Evolutionary conservation across 1,284 basidiomycete genomes (phyloP).

Genomic region (Taiwanofungus camphoratus): DNA sequence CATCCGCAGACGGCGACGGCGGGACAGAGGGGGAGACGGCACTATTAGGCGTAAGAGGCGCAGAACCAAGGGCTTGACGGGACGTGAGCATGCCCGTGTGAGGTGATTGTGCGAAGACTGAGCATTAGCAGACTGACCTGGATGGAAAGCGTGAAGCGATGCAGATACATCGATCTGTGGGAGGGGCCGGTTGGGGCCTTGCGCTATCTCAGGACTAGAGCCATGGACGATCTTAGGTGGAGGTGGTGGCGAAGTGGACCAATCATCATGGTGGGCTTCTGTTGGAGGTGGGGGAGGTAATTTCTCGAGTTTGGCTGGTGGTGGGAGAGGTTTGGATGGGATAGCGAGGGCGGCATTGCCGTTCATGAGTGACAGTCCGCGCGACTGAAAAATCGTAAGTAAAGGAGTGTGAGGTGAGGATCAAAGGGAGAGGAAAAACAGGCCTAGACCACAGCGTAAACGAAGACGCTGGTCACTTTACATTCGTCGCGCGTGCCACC

Average conservation of each 20-base stretch:
- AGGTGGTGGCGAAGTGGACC: conserved; percentile 25
- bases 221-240: conserved; percentile 30
- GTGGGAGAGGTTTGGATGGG: conserved; percentile 27
- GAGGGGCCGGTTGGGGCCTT: conserved; percentile 13
- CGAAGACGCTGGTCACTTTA: no score
- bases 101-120: no score
- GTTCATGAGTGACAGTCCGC: conserved; percentile 20
- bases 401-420: conserved; percentile 15
- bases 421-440: conserved; percentile 4
- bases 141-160: no score
- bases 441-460: no score
- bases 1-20: conserved; percentile 27
- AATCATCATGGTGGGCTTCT: conserved; percentile 21
- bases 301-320: conserved; percentile 28
- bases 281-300: conserved; percentile 32
- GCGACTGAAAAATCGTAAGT: conserved; percentile 10
- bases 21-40: conserved; percentile 20
- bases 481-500: no score
- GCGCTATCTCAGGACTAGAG: conserved; percentile 10
- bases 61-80: conserved; percentile 12
- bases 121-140: no score
- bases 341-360: conserved; percentile 11
- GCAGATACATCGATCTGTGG: conserved; percentile 28
- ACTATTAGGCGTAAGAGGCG: conserved; percentile 19
- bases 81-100: neutral